Evolutionary conservation across 1,284 basidiomycete species (phyloP), one percentile per base, ranked within the genome.

Genomic region (Sphaerobolus stellatus): DNA sequence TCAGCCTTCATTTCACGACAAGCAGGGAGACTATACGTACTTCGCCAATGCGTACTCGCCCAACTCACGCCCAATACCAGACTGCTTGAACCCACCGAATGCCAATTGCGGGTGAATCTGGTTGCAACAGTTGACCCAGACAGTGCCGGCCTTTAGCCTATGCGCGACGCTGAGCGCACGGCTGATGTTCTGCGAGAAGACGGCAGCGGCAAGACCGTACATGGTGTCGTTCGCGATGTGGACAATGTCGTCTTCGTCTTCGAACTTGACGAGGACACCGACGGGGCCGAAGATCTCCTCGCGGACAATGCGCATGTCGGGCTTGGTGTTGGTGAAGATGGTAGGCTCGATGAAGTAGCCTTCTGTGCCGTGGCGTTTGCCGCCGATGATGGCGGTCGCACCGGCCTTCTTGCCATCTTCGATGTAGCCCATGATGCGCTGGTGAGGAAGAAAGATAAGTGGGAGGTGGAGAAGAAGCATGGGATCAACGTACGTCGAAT

Each of bases 251-350:
- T 71, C 75, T 61, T 86, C 84, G 52, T 83, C 77, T 59, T 81
- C 74, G 70, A 91, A 91, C 69, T 86, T 87, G 71, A 86, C 80
- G 13, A 91, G 72, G 29, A 87, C 86, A 54, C 82, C 82, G 48
- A 92, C 88, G 43, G 93, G 93, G 5, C 92, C 93, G 65, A 94
- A 94, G 67, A 95, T 94, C 74, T 97, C 94, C 74, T 97, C 94
- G 65, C 81, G 73, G 58, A 91, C 87, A 66, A 98, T 96, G 74
- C 82, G 86, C 89, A 94, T 93, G 58, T 88, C 79, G 30, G 84
- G 78, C 48, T 76, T 81, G 36, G 83, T 82, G 66, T 94, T 78
- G 38, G 86, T 87, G 79, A 96, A 96, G 71, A 96, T 83, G 31
- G 93, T 96, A n/a, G 88, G 90, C 62, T 81, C 63, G 71, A 91